Base-by-base conservation (phyloP, 1,284 basidiomycete genomes). In the Cryptococcus sp. region DNA sequence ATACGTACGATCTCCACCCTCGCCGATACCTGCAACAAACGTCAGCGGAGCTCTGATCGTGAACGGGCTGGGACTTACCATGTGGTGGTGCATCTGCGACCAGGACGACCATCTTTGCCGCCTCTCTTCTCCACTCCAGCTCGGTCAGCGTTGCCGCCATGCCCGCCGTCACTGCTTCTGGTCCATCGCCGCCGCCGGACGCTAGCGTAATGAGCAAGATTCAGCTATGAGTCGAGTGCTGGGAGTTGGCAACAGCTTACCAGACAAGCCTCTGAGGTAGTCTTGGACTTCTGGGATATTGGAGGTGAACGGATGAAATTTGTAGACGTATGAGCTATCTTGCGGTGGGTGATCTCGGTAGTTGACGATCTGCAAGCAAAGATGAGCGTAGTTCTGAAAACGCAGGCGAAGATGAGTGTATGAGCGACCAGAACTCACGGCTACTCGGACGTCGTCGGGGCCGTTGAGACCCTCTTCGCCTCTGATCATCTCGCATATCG, bases 61-160 rank as follows among this genome's bases (percentile, higher is more conserved):
- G 25, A 25, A 13, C n/a, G 35, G 17, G 30, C 30, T 35, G 30
- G 30, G 41, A 62, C 73, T 58, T 50, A 75, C 75, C 95, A 80
- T 99, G 95, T 27, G 95, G 93, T 25, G 95, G 96, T 0, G 95
- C 95, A 82, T 99, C 96, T 11, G 96, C 93, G 69, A 98, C 93
- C 65, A 94, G 84, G 6, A 94, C 91, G 50, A 93, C 85, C 90
- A 99, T 97, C 82, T 91, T 96, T 71, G 90, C 93, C 17, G 95
- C 92, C 54, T 86, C 80, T 50, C 84, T 82, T 66, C 96, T 83
- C 96, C 96, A 99, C 42, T 93, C 88, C 85, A 97, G 89, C 11
- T 80, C 78, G 56, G 86, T 85, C 65, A 93, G 75, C 16, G 88
- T 88, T 66, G 94, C 93, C 8, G 87, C 87, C 78, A 99, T 82